phyloP scores from a whole-genome alignment of 1,284 basidiomycete genomes.

The Ustilago hordei region DNA sequence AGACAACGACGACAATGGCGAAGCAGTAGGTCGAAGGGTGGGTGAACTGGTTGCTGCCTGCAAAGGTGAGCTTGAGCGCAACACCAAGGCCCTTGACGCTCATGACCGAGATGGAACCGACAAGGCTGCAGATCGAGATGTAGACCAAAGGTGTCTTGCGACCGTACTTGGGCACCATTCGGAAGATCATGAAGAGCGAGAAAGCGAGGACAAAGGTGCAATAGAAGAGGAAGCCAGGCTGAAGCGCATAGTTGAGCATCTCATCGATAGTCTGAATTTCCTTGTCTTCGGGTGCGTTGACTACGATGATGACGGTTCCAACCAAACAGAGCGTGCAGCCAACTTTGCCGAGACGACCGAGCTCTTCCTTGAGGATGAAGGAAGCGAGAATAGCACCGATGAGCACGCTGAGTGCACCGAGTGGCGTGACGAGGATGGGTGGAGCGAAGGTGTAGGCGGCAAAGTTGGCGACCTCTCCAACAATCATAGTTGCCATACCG shows the following conservation, averaged over 20 bases:
- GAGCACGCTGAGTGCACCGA: slow-evolving; percentile 95
- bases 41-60: slow-evolving; percentile 94
- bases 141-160: slow-evolving; percentile 90
- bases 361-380: slow-evolving; percentile 89
- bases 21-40: slow-evolving; percentile 96
- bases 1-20: slow-evolving; percentile 82
- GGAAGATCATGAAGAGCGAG: slow-evolving; percentile 82
- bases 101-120: slow-evolving; percentile 88
- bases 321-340: slow-evolving; percentile 90
- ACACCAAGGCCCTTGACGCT: slow-evolving; percentile 96
- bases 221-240: slow-evolving; percentile 83
- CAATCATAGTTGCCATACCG: slow-evolving; percentile 82
- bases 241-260: slow-evolving; percentile 87
- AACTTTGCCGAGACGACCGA: slow-evolving; percentile 90
- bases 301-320: slow-evolving; percentile 93
- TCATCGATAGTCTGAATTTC: slow-evolving; percentile 93
- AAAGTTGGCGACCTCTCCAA: slow-evolving; percentile 86
- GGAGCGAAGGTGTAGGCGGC: slow-evolving; percentile 98
- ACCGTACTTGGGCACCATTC: slow-evolving; percentile 87
- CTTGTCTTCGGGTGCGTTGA: slow-evolving; percentile 97
- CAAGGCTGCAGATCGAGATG: slow-evolving; percentile 90
- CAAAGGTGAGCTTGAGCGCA: slow-evolving; percentile 92
- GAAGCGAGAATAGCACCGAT: slow-evolving; percentile 84
- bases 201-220: slow-evolving; percentile 86
- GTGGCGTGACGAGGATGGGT: slow-evolving; percentile 93